These are phyloP conservation scores for Geranium brycei DNA, from an alignment of 345 rosid genomes.

Conservation along the genomic window DNA sequence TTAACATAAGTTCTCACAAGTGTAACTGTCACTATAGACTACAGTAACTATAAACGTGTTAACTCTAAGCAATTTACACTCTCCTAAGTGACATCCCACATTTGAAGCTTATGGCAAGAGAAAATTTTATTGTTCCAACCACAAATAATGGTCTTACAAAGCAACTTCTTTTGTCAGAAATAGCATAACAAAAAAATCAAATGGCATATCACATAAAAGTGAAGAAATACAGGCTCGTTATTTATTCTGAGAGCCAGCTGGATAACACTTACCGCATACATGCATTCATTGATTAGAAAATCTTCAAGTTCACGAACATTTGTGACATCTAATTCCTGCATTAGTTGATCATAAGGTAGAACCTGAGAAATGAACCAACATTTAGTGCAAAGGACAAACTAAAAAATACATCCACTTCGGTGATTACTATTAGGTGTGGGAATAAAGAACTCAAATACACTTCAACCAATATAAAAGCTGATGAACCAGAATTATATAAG, in stretches of 20 bases:
- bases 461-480: not conserved
- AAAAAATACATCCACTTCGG: not conserved
- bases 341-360: slow-evolving; percentile 67
- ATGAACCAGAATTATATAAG: not conserved
- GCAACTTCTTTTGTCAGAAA: not conserved
- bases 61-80: not conserved
- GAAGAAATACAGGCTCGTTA: not conserved
- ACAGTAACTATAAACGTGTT: no score
- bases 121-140: not conserved
- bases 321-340: slow-evolving; percentile 76
- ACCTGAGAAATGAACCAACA: slow-evolving; percentile 34
- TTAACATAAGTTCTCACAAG: not conserved
- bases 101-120: not conserved
- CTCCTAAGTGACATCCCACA: not conserved
- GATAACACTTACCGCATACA: slow-evolving; percentile 63
- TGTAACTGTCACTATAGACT: no score
- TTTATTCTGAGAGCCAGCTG: not conserved
- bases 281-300: slow-evolving; percentile 94
- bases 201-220: no score
- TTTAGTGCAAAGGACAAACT: not conserved
- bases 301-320: slow-evolving; percentile 98
- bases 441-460: not conserved
- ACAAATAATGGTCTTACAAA: not conserved
- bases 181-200: not conserved
- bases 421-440: not conserved